Base-by-base conservation (phyloP, 352 stramenopile species). In the Pythium rhizo-oryzae region DNA sequence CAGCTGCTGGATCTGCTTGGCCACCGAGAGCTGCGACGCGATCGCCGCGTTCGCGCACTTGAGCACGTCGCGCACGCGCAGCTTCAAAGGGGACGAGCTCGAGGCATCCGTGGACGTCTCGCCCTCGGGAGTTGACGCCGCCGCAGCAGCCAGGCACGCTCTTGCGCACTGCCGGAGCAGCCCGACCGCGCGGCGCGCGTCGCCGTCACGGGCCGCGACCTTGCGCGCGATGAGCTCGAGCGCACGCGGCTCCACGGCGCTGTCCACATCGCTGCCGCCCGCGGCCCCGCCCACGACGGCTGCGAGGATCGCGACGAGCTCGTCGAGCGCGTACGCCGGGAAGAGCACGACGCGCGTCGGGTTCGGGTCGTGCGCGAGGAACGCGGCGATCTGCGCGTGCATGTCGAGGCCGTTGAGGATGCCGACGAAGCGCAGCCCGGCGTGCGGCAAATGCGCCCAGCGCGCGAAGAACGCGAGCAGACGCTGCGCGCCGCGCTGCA, bases 341-440 rank as follows among this genome's bases (percentile, higher is more conserved):
- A 90, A 91, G 21, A 91, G 60, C 23, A 90, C 70, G 3, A 90
- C 71, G 23, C 35, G 54, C 23, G 61, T 63, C 23, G 53, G 57
- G 19, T 67, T 28, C 12, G 83, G 43, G 7, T 74, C 58, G 21
- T 76, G 69, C 0, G 80, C 59, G 28, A 79, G 65, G 55, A 79
- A 75, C 16, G 50, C 52, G 12, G 62, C 65, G 33, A 92, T 76
- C 37, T 81, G 79, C 18, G 83, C 54, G 62, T 90, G 87, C 84
- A 92, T 89, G 65, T 92, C 84, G 55, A 91, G 65, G 35, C 84
- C 84, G 52, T 92, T 92, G 75, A 92, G 85, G 58, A 92, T 86
- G 16, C 80, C 80, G 52, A 92, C 47, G 47, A 92, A 87, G 59
- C 78, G 79, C 49, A 90, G 56, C 8, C 44, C 44, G 16, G 71